phyloP scores from a whole-genome alignment of 805 yeast genomes.

The Metschnikowia sp. region DNA sequence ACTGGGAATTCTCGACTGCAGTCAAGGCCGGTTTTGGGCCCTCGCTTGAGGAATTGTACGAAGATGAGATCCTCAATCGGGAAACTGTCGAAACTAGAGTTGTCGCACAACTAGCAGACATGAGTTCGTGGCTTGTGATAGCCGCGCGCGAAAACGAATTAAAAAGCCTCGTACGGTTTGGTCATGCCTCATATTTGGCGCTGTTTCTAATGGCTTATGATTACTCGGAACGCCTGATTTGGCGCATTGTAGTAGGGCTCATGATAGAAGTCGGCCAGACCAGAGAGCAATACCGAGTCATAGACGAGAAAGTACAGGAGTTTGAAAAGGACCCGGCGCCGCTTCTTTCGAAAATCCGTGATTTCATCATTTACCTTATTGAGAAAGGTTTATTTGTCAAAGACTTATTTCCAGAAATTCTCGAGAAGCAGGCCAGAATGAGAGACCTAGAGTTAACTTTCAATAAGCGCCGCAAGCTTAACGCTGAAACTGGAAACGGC shows the following conservation, averaged over 20 bases:
- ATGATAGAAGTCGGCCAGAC: background rate
- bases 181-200: background rate
- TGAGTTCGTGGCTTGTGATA: background rate
- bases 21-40: slow-evolving; percentile 1
- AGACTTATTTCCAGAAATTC: no score
- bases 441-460: no score
- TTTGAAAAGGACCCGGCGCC: no score
- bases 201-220: slow-evolving; percentile 3
- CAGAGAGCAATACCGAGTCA: background rate
- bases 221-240: background rate
- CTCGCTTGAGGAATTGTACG: background rate
- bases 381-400: no score
- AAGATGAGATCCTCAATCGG: background rate
- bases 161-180: no score
- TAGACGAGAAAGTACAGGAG: background rate
- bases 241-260: background rate
- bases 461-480: no score
- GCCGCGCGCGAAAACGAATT: background rate
- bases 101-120: background rate
- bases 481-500: no score
- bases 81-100: background rate
- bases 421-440: no score
- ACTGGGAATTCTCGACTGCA: slow-evolving; percentile 1
- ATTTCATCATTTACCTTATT: no score
- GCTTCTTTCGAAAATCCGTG: no score